These are phyloP conservation scores for Aureobasidium sp. DNA, from an alignment of 2,329 filamentous ascomycete species.

Conservation along the genomic window DNA sequence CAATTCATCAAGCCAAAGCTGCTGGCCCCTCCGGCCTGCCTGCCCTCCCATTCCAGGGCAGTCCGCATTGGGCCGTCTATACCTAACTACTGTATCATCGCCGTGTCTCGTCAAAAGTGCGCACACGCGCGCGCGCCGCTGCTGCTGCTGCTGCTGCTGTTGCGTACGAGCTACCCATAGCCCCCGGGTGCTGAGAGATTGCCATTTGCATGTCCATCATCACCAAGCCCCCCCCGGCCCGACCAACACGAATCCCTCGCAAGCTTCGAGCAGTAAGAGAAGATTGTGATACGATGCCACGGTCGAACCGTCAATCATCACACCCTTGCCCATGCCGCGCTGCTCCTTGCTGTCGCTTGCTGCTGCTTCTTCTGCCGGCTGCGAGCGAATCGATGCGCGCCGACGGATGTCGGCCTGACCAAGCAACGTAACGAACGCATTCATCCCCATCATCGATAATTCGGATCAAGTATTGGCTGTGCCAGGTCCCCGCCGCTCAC, in stretches of 20 bases:
- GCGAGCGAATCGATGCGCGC: not conserved
- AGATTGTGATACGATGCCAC: conserved; percentile 2
- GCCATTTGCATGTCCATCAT: not conserved
- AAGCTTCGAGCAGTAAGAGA: not conserved
- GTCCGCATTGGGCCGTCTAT: conserved; percentile 11
- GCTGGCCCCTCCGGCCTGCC: not conserved
- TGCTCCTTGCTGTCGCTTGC: not conserved
- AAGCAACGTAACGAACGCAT: not conserved
- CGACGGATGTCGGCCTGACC: conserved; percentile 3
- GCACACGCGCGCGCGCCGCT: not conserved
- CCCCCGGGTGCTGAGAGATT: conserved; percentile 7
- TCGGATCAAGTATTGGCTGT: conserved; percentile 4
- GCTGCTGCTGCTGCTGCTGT: too few relatives aligned
- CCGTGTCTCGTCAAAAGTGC: not conserved
- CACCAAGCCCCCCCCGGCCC: not conserved
- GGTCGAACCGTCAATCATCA: conserved; percentile 1
- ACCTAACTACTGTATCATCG: conserved; percentile 10
- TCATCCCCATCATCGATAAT: conserved; percentile 1
- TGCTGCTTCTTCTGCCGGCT: not conserved
- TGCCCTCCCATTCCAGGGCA: conserved; percentile 7
- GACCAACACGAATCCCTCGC: conserved; percentile 9
- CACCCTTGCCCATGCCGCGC: not conserved
- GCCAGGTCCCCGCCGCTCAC: conserved; percentile 6
- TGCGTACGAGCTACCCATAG: not conserved
- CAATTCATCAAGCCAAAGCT: not conserved